These are phyloP conservation scores for Podila minutissima DNA, from an alignment of 192 early-diverging fungal genomes.

Conservation along the genomic window DNA sequence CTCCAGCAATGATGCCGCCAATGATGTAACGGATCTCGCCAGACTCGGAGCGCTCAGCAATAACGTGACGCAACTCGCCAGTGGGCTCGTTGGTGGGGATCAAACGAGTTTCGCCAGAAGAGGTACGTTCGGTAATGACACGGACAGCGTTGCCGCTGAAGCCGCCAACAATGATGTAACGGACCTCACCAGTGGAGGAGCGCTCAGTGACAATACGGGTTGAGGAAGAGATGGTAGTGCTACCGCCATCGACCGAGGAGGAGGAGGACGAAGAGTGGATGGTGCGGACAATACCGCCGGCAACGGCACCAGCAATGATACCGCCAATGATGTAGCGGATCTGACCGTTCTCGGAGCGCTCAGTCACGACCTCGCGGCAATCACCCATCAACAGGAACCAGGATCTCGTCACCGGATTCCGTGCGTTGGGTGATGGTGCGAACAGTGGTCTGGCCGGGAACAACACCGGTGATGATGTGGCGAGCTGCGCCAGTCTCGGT, in stretches of 20 bases:
- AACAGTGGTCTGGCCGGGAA: constrained; percentile 29
- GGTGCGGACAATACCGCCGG: constrained; percentile 7
- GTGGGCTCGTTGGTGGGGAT: constrained; percentile 49
- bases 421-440: constrained; percentile 45
- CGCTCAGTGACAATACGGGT: constrained; percentile 47
- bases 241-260: constrained; percentile 13
- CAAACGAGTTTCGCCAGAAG: constrained; percentile 26
- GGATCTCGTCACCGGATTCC: constrained; percentile 31
- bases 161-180: constrained; percentile 29
- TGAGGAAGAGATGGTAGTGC: constrained; percentile 28
- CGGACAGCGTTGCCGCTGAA: constrained; percentile 47
- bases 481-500: constrained; percentile 34
- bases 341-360: constrained; percentile 29
- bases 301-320: constrained; percentile 26
- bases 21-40: constrained; percentile 37
- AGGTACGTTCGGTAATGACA: constrained; percentile 37
- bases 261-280: constrained; percentile 9
- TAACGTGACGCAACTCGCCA: constrained; percentile 43
- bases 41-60: constrained; percentile 30
- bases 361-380: constrained; percentile 38
- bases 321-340: constrained; percentile 51
- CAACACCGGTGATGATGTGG: constrained; percentile 31
- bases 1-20: constrained; percentile 45
- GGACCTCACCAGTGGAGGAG: constrained; percentile 22
- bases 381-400: constrained; percentile 48